Conservation (phyloP, 2,329 filamentous ascomycete genomes). For the Calcarisporium arbuscula region DNA sequence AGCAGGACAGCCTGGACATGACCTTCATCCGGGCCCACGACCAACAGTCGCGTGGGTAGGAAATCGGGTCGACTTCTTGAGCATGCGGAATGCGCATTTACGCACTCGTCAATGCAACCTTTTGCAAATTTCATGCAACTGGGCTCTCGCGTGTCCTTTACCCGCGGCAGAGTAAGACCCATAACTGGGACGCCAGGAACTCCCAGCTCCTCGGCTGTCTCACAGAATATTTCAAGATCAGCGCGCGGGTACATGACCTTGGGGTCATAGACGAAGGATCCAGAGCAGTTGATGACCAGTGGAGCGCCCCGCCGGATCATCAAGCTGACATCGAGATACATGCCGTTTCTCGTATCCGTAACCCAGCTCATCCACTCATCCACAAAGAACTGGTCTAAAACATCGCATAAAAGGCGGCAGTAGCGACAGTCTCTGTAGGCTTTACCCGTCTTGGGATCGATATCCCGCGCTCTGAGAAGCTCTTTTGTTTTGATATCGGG, state of each 20-base stretch:
- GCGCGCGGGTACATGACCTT: background rate
- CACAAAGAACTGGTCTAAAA: conserved; percentile 5
- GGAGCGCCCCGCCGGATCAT: background rate
- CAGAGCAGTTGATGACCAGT: background rate
- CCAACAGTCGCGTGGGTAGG: conserved; percentile 1
- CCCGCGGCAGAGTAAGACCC: background rate
- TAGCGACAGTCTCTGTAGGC: conserved; percentile 4
- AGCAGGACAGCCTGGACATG: background rate
- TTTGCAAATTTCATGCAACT: background rate
- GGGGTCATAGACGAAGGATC: background rate
- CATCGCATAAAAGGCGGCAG: conserved; percentile 4
- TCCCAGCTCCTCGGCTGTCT: background rate
- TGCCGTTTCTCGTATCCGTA: background rate
- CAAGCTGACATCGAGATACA: background rate
- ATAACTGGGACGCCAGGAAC: background rate
- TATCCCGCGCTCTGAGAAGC: background rate
- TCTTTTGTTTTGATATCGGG: background rate
- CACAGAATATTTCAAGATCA: background rate
- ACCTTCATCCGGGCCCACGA: background rate
- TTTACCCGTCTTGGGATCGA: background rate
- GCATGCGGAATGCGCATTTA: background rate
- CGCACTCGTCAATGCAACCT: background rate
- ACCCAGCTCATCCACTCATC: background rate
- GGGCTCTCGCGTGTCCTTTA: background rate
- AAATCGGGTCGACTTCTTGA: background rate